Evolutionary conservation across 352 stramenopile genomes (phyloP).

Genomic region (Globisporangium viniferum): DNA sequence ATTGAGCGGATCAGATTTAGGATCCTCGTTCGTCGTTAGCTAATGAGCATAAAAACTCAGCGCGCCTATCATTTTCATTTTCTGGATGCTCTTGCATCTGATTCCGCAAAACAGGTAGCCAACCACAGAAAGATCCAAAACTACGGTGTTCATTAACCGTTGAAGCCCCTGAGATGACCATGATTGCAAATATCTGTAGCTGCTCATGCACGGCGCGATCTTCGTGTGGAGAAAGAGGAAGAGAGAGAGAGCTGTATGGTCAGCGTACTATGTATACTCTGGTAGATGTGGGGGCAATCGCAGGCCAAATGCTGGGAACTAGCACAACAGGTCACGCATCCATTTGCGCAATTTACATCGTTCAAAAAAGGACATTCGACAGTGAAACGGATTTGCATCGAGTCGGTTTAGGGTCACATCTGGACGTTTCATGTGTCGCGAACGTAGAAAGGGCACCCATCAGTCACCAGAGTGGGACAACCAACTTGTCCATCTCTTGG

Average conservation of each 20-base stretch:
- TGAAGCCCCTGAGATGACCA: background rate
- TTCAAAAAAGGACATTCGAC: background rate
- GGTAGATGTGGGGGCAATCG: background rate
- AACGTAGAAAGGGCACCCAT: constrained; percentile 6
- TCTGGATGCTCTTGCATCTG: constrained; percentile 3
- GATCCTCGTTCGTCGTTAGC: constrained; percentile 1
- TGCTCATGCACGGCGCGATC: background rate
- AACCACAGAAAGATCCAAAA: background rate
- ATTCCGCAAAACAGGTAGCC: background rate
- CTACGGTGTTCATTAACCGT: background rate
- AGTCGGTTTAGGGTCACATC: background rate
- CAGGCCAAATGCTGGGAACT: background rate
- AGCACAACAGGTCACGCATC: background rate
- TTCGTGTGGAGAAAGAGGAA: background rate
- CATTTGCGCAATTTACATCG: background rate
- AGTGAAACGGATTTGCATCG: background rate
- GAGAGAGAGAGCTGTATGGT: no score
- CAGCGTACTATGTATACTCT: no score
- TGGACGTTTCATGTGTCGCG: background rate
- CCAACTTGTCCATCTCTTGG: constrained; percentile 6
- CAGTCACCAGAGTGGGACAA: constrained; percentile 14
- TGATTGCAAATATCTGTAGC: background rate
- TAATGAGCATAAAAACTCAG: background rate
- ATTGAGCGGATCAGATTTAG: background rate
- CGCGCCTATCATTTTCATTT: constrained; percentile 3